A percentile compares a stretch with the other conserved stretches of the same genome.
These are phyloP conservation scores for Microdochium trichocladiopsis DNA, from an alignment of 2,329 filamentous ascomycete species.

Conservation along the genomic window DNA sequence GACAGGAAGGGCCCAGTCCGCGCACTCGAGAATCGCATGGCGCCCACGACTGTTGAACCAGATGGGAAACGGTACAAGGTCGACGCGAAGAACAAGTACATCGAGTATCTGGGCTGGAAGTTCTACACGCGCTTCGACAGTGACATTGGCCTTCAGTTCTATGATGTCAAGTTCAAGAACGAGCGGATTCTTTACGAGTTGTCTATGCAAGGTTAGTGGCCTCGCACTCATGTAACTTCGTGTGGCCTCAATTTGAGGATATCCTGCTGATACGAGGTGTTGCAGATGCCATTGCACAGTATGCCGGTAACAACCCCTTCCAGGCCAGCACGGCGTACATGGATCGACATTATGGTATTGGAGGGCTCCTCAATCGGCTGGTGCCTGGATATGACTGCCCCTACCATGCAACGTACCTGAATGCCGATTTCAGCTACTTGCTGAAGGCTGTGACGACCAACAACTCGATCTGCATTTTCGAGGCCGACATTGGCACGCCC, in stretches of 20 bases:
- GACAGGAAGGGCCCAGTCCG: constrained; percentile 29
- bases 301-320: constrained; percentile 39
- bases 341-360: constrained; percentile 40
- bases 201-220: constrained; percentile 29
- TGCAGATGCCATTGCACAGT: constrained; percentile 43
- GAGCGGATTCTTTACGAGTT: constrained; percentile 49
- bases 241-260: neutral
- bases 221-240: neutral
- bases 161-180: constrained; percentile 47
- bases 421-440: constrained; percentile 34
- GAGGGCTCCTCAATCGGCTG: constrained; percentile 34
- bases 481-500: constrained; percentile 39
- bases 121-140: constrained; percentile 44
- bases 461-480: constrained; percentile 49
- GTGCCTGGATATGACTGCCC: constrained; percentile 46
- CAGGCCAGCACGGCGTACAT: constrained; percentile 37
- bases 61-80: constrained; percentile 31
- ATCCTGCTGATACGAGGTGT: neutral
- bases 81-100: constrained; percentile 33
- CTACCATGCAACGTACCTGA: constrained; percentile 39
- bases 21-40: constrained; percentile 26
- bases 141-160: constrained; percentile 40
- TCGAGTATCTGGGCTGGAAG: constrained; percentile 43
- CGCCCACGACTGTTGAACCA: constrained; percentile 29
- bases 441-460: constrained; percentile 36